Base-by-base conservation (phyloP, 352 stramenopile species). In the Pythium phragmiticola region DNA sequence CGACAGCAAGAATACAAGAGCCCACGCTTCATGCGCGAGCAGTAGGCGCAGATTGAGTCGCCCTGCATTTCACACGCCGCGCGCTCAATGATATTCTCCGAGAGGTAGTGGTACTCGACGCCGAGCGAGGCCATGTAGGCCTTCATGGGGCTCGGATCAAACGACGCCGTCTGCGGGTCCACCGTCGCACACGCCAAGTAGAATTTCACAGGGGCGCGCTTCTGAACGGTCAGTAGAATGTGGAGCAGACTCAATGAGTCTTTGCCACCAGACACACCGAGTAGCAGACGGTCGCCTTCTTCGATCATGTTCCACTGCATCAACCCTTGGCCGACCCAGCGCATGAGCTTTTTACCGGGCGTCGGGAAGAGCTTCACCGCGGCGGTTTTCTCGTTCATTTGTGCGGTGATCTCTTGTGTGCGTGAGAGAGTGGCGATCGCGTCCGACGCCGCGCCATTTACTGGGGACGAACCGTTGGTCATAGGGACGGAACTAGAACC, bases 181-280 rank as follows among this genome's bases (percentile, higher is more conserved):
- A 99, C 90, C 11, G 96, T 99, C 30, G 80, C 84, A 62, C 78
- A 90, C 50, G 95, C 90, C 46, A 99, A 74, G 41, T 97, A 84
- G 77, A 99, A 99, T 42, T 94, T 90, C 23, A 97, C 82, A 0
- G 92, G 92, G 26, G 92, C 71, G 39, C 89, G 88, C 54, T 89
- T 87, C 60, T 98, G 83, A 46, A 98, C 80, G 64, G 96, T 77
- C 7, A 98, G 72, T 19, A 99, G 74, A 51, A 94, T 87, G 72
- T 99, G 96, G 30, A 99, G 74, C 49, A 98, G 75, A 41, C 73
- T 88, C n/a, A 99, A 70, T 33, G 89, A 98, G 73, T 99, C 96
- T 77, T 99, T 99, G 28, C 96, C 96, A 41, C 96, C 96, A 7
- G 88, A 98, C 0, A 99, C 66, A 3, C 90, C 96, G 16, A 98